phyloP scores from a whole-genome alignment of 2,329 filamentous ascomycete species.

The Aspergillus latus region DNA sequence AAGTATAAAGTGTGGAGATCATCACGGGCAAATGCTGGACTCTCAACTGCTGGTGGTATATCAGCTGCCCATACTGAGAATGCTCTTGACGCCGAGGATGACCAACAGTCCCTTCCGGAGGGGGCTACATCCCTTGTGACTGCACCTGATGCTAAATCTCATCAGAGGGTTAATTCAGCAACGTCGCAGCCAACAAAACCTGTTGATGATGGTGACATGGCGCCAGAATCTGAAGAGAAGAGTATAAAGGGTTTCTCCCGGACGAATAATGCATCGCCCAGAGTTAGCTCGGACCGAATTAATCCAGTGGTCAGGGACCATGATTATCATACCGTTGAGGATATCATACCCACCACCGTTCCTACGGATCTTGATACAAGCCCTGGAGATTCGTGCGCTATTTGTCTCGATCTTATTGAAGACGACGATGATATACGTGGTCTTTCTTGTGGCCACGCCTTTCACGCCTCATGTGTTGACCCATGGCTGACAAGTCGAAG shows the following conservation, averaged over 20 bases:
- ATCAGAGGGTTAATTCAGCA: slow-evolving; percentile 20
- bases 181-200: slow-evolving; percentile 18
- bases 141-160: slow-evolving; percentile 25
- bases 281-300: slow-evolving; percentile 7
- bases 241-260: not conserved
- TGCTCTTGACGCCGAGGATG: slow-evolving; percentile 68
- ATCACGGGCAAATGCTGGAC: slow-evolving; percentile 74
- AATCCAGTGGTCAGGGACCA: slow-evolving; percentile 24
- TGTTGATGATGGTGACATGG: slow-evolving; percentile 16
- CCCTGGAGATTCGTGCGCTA: slow-evolving; percentile 90
- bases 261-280: not conserved
- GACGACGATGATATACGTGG: slow-evolving; percentile 95
- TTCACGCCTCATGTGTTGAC: slow-evolving; percentile 93
- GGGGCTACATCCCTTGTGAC: slow-evolving; percentile 21
- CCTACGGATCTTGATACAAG: slow-evolving; percentile 77
- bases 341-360: slow-evolving; percentile 77
- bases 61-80: slow-evolving; percentile 67
- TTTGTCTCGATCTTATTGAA: slow-evolving; percentile 91
- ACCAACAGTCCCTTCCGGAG: slow-evolving; percentile 28
- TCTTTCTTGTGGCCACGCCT: slow-evolving; percentile 93
- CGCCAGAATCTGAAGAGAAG: slow-evolving; percentile 23
- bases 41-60: slow-evolving; percentile 82
- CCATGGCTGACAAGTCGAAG: slow-evolving; percentile 93
- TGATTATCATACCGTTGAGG: slow-evolving; percentile 61
- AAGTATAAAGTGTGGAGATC: slow-evolving; percentile 98